Evolutionary conservation across 2,329 filamentous ascomycete species (phyloP).

Genomic region (Aureobasidium mangrovei): DNA sequence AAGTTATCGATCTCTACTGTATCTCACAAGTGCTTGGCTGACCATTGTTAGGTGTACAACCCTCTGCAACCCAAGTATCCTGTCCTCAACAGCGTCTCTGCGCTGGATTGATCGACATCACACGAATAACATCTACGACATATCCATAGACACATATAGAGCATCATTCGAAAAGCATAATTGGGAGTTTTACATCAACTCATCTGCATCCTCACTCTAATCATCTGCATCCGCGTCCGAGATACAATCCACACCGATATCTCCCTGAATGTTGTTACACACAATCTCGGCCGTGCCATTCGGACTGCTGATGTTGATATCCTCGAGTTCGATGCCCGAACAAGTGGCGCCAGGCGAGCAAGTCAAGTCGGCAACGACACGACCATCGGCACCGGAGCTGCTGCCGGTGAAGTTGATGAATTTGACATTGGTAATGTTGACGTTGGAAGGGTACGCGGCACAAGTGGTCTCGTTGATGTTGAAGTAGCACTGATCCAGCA

Average conservation of each 20-base stretch:
- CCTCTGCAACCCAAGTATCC: constrained; percentile 10
- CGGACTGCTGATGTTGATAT: constrained; percentile 48
- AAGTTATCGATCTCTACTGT: too few species aligned
- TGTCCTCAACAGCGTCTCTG: constrained; percentile 16
- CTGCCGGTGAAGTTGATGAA: constrained; percentile 52
- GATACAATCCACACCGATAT: constrained; percentile 28
- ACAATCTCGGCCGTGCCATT: constrained; percentile 24
- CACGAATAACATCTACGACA: too few species aligned
- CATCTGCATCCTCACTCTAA: background rate
- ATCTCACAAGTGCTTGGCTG: too few species aligned
- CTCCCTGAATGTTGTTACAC: constrained; percentile 10
- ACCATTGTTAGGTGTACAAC: background rate
- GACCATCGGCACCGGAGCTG: constrained; percentile 48
- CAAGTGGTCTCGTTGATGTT: constrained; percentile 46
- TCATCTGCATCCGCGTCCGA: constrained; percentile 25
- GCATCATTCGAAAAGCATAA: too few species aligned
- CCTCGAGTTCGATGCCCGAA: constrained; percentile 45
- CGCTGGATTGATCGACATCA: constrained; percentile 4
- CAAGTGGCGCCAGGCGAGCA: constrained; percentile 52
- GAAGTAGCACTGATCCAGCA: constrained; percentile 56
- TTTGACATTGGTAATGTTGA: constrained; percentile 50
- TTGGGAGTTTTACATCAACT: background rate
- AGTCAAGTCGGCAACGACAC: constrained; percentile 45
- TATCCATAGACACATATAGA: too few species aligned
- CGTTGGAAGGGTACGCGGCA: constrained; percentile 44